Conservation (phyloP, 75 land plant genomes). For the Cupressus sempervirens region DNA sequence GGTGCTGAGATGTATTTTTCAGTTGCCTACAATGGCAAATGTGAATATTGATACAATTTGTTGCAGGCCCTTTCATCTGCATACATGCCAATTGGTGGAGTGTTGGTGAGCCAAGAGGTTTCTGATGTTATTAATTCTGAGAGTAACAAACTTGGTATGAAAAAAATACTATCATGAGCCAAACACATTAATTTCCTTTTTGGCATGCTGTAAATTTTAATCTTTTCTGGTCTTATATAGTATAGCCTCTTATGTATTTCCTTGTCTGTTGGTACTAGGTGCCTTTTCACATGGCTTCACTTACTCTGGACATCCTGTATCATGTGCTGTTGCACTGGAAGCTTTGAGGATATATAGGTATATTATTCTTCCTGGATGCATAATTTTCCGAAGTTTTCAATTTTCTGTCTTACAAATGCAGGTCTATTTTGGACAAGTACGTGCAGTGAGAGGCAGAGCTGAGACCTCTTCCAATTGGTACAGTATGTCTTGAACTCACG, state of each 20-base stretch:
- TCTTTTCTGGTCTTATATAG: neutral
- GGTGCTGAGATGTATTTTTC: neutral
- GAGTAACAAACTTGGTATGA: constrained; percentile 77
- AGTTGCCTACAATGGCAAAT: neutral
- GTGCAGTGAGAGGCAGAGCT: too few species aligned
- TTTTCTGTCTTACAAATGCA: neutral
- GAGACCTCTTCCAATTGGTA: too few species aligned
- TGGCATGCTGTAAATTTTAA: neutral
- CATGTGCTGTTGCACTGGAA: constrained; percentile 97
- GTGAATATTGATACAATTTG: neutral
- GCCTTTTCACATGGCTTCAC: constrained; percentile 94
- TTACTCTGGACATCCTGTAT: constrained; percentile 92
- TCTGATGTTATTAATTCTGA: constrained; percentile 70
- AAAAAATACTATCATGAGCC: neutral
- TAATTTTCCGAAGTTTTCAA: neutral
- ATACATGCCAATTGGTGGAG: constrained; percentile 92
- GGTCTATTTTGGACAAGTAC: neutral
- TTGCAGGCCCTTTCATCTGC: constrained; percentile 92
- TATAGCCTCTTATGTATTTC: neutral
- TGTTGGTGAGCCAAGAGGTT: constrained; percentile 79
- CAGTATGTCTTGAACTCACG: too few species aligned
- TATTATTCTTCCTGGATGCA: constrained; percentile 1
- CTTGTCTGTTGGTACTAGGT: constrained; percentile 37
- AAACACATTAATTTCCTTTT: constrained; percentile 1
- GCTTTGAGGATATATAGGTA: constrained; percentile 88